phyloP scores from a whole-genome alignment of 2,329 filamentous ascomycete species.

The Fusarium virguliforme region DNA sequence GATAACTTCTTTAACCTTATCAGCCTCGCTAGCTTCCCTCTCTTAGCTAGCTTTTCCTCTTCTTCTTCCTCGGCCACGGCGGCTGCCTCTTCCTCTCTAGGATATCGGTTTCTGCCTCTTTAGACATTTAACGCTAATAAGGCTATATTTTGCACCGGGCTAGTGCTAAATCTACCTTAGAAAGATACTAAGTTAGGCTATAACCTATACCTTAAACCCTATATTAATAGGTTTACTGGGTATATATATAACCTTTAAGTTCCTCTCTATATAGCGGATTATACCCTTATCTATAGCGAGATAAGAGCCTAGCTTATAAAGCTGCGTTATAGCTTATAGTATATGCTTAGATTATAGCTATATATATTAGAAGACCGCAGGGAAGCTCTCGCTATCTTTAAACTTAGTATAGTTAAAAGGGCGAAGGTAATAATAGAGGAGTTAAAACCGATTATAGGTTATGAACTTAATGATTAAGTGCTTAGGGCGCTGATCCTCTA shows the following conservation, averaged over 20 bases:
- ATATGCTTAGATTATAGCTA: conserved; percentile 24
- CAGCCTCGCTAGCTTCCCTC: too few relatives aligned
- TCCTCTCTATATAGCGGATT: neutral
- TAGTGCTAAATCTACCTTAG: too few relatives aligned
- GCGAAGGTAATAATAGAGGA: conserved; percentile 21
- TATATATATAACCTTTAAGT: neutral
- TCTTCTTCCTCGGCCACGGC: too few relatives aligned
- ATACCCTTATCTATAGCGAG: conserved; percentile 23
- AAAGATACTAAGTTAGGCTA: conserved; percentile 30
- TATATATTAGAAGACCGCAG: neutral
- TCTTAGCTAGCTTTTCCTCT: too few relatives aligned
- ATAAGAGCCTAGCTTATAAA: conserved; percentile 15
- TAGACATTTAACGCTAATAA: too few relatives aligned
- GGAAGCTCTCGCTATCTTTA: neutral
- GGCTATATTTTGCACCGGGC: neutral
- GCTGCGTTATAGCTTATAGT: neutral
- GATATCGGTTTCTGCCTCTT: too few relatives aligned
- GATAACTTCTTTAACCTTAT: too few relatives aligned
- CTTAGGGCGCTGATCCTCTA: neutral
- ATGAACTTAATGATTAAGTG: conserved; percentile 32
- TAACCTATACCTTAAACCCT: conserved; percentile 35
- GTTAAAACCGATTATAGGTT: conserved; percentile 26
- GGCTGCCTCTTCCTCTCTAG: too few relatives aligned
- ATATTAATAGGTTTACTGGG: conserved; percentile 17
- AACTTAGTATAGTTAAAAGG: neutral